These are phyloP conservation scores for Penicillium dipodomyicola DNA, from an alignment of 495 filamentous ascomycete genomes.

Conservation along the genomic window DNA sequence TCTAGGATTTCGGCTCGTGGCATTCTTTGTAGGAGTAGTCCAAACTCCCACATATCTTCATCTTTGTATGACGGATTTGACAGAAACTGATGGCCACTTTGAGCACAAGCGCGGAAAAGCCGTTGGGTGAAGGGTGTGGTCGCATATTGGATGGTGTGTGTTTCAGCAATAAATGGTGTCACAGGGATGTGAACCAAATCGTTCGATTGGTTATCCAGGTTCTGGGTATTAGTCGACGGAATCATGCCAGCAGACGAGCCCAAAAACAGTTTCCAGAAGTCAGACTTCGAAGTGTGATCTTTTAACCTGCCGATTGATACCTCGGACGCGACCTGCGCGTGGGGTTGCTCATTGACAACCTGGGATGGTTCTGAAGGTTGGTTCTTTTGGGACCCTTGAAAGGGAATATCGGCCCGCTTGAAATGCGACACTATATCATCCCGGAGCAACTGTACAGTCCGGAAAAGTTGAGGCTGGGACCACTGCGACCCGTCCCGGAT, in stretches of 20 bases:
- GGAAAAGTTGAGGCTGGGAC: slow-evolving; percentile 12
- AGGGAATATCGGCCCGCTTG: neutral
- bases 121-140: neutral
- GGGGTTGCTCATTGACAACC: neutral
- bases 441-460: slow-evolving; percentile 12
- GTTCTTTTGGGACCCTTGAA: neutral
- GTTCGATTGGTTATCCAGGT: neutral
- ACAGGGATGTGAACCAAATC: neutral
- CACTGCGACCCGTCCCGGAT: slow-evolving; percentile 5
- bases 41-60: slow-evolving; percentile 19
- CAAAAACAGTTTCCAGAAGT: slow-evolving; percentile 4
- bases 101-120: slow-evolving; percentile 17
- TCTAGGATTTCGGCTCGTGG: slow-evolving; percentile 12
- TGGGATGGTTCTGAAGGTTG: neutral
- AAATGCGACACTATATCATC: slow-evolving; percentile 15
- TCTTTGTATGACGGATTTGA: slow-evolving; percentile 8
- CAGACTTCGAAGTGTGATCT: neutral
- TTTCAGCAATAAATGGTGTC: neutral
- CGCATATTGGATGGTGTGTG: slow-evolving; percentile 2
- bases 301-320: neutral
- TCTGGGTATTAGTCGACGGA: neutral
- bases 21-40: slow-evolving; percentile 15
- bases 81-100: slow-evolving; percentile 17
- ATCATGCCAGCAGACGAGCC: neutral
- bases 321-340: neutral